phyloP scores from a whole-genome alignment of 2,329 filamentous ascomycete species.

The Beauveria sp. region DNA sequence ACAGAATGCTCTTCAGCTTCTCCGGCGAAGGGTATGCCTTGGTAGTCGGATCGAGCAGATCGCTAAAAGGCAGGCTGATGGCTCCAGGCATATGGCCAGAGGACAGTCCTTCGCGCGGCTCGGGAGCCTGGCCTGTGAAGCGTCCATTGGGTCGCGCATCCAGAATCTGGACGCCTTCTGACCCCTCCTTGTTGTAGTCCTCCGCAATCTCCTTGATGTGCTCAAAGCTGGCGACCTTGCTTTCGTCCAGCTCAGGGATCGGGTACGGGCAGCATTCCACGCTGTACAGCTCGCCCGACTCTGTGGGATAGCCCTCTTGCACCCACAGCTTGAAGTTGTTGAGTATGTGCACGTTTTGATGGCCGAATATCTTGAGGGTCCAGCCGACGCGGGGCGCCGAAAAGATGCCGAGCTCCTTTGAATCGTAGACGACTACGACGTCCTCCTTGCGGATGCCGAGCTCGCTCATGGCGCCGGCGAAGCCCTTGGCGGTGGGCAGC shows the following conservation, averaged over 20 bases:
- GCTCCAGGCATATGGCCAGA: conserved; percentile 91
- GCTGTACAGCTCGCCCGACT: conserved; percentile 66
- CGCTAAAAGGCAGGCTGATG: conserved; percentile 70
- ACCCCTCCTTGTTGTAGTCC: conserved; percentile 73
- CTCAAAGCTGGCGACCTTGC: conserved; percentile 71
- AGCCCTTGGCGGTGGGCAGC: conserved; percentile 74
- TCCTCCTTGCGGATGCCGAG: conserved; percentile 84
- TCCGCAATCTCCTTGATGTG: conserved; percentile 70
- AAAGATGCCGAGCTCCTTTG: conserved; percentile 85
- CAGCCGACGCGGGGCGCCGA: conserved; percentile 88
- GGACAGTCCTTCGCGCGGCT: conserved; percentile 76
- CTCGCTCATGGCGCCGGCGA: conserved; percentile 80
- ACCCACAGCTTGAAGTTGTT: conserved; percentile 98
- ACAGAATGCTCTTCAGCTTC: conserved; percentile 67
- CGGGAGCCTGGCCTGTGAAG: conserved; percentile 75
- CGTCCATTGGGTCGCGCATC: conserved; percentile 77
- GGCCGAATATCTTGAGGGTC: conserved; percentile 87
- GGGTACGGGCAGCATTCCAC: conserved; percentile 59
- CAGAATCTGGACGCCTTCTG: conserved; percentile 77
- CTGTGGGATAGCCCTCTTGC: conserved; percentile 70
- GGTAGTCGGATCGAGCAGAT: conserved; percentile 72
- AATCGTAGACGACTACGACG: conserved; percentile 89
- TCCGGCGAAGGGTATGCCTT: conserved; percentile 70
- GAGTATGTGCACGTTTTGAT: conserved; percentile 77
- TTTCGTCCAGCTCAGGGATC: conserved; percentile 51